A percentile compares a stretch with the other conserved stretches of the same genome.
Conservation (phyloP, 441 rosid species). For the Erodium chrysanthum region DNA sequence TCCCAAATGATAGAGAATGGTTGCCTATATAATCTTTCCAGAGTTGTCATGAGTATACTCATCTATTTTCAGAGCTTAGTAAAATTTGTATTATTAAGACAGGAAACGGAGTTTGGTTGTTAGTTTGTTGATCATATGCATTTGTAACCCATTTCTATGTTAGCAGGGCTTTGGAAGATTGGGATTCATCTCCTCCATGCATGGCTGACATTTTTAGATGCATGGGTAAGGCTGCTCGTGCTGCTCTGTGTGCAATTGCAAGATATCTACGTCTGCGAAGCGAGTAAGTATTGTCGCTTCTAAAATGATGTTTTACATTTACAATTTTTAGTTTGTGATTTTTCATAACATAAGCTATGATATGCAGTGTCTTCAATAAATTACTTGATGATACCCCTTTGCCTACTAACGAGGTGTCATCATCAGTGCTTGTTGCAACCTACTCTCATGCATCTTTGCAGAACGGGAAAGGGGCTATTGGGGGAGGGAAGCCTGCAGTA, state of each 20-base stretch:
- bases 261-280: constrained; percentile 87
- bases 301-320: constrained; percentile 4
- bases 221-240: constrained; percentile 91
- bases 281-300: constrained; percentile 53
- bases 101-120: background rate
- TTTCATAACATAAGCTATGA: constrained; percentile 1
- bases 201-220: constrained; percentile 82
- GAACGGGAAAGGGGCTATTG: constrained; percentile 61
- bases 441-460: constrained; percentile 50
- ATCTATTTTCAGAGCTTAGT: background rate
- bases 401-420: constrained; percentile 77
- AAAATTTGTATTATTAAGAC: background rate
- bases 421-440: constrained; percentile 70
- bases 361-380: constrained; percentile 75
- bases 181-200: constrained; percentile 90
- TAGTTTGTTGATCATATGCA: background rate
- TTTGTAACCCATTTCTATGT: background rate
- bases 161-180: constrained; percentile 70
- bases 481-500: constrained; percentile 50
- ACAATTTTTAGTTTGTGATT: constrained; percentile 11
- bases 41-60: background rate
- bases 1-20: background rate
- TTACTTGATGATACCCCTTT: constrained; percentile 85
- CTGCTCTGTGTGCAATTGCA: constrained; percentile 72
- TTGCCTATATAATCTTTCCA: background rate